Percentiles rank a stretch among this genome's conserved stretches.
Evolutionary conservation across 306 rosid genomes (phyloP).

Genomic region (Parietaria judaica): DNA sequence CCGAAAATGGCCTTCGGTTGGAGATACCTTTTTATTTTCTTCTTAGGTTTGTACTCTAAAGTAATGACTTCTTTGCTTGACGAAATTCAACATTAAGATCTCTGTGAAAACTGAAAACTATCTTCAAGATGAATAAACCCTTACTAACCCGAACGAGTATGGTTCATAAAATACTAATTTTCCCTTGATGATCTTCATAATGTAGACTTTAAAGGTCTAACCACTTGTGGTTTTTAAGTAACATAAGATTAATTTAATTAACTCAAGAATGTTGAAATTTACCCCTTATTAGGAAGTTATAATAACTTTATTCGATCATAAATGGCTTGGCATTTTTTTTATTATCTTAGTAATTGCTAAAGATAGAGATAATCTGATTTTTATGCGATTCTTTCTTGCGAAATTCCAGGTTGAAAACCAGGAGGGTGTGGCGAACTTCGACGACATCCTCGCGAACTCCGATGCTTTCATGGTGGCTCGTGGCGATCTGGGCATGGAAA

Average conservation of each 20-base stretch:
- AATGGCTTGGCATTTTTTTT: slow-evolving; percentile 27
- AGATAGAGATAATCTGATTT: not conserved
- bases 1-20: no score
- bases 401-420: slow-evolving; percentile 84
- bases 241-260: not conserved
- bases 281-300: not conserved
- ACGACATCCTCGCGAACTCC: slow-evolving; percentile 84
- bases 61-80: no score
- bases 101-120: no score
- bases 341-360: slow-evolving; percentile 2
- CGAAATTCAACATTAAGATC: no score
- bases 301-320: not conserved
- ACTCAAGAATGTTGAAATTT: not conserved
- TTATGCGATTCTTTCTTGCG: not conserved
- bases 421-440: slow-evolving; percentile 98
- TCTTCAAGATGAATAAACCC: no score
- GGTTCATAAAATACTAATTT: no score
- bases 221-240: no score
- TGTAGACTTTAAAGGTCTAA: no score
- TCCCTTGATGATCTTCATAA: no score
- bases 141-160: no score
- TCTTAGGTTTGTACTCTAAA: no score
- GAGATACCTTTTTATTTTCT: no score
- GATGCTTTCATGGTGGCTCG: slow-evolving; percentile 99
- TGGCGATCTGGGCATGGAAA: slow-evolving; percentile 99